Conservation (phyloP, 2,329 filamentous ascomycete genomes). For the Emmonsiellopsis sp. region DNA sequence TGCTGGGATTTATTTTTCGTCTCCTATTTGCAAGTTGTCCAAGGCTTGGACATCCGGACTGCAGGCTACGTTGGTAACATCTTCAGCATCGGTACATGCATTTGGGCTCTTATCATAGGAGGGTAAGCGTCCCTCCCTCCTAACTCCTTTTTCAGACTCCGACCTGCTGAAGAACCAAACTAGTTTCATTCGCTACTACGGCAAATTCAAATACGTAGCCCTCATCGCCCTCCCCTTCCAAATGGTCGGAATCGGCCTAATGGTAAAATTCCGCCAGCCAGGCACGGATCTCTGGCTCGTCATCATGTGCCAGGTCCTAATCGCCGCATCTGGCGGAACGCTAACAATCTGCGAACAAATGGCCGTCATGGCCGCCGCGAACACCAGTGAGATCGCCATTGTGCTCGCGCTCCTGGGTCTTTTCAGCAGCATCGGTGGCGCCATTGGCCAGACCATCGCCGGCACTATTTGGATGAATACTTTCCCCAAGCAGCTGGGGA, state of each 20-base stretch:
- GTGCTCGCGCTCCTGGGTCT: conserved; percentile 20
- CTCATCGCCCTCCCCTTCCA: conserved; percentile 41
- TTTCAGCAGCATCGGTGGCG: conserved; percentile 19
- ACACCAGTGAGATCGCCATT: conserved; percentile 42
- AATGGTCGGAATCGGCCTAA: conserved; percentile 41
- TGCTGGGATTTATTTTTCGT: conserved; percentile 45
- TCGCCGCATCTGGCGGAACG: conserved; percentile 42
- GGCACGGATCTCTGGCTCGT: conserved; percentile 40
- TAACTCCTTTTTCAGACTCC: too few relatives aligned
- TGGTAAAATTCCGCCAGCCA: conserved; percentile 45
- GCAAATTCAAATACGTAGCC: conserved; percentile 41
- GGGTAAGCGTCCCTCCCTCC: conserved; percentile 11
- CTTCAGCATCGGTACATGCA: conserved; percentile 41
- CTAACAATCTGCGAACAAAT: conserved; percentile 46
- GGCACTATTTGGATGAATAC: conserved; percentile 22
- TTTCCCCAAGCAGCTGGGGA: conserved; percentile 13
- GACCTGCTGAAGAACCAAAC: not conserved
- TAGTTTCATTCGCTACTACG: conserved; percentile 34
- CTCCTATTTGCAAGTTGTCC: conserved; percentile 46
- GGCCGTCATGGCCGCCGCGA: conserved; percentile 44
- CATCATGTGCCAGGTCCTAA: conserved; percentile 45
- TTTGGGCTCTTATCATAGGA: conserved; percentile 39
- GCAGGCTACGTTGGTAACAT: conserved; percentile 38
- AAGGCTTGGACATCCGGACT: conserved; percentile 30
- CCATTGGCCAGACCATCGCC: conserved; percentile 20